These are phyloP conservation scores for Hordeum pubiflorum DNA, from an alignment of 202 grass and related monocot genomes.

Conservation along the genomic window DNA sequence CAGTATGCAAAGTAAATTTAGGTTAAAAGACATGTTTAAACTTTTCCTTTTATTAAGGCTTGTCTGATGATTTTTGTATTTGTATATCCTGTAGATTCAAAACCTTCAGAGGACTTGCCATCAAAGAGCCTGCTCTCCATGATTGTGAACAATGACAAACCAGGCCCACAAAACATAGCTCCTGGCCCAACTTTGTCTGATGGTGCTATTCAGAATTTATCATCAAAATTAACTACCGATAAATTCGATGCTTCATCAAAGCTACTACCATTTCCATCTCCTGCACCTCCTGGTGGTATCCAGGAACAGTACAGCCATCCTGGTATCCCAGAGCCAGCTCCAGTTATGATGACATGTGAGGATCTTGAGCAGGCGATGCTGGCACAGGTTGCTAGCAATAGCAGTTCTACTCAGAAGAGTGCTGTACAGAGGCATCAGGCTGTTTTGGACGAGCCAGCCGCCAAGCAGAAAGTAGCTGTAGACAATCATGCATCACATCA, in stretches of 20 bases:
- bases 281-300: constrained; percentile 38
- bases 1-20: background rate
- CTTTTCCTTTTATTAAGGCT: background rate
- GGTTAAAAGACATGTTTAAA: background rate
- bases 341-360: constrained; percentile 82
- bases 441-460: constrained; percentile 25
- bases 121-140: constrained; percentile 69
- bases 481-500: constrained; percentile 69
- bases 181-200: constrained; percentile 33
- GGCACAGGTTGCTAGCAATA: constrained; percentile 36
- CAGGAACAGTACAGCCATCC: constrained; percentile 33
- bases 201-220: constrained; percentile 32
- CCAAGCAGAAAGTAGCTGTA: constrained; percentile 32
- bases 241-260: constrained; percentile 35
- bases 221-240: constrained; percentile 19
- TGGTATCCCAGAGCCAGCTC: constrained; percentile 42
- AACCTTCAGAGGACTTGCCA: constrained; percentile 45
- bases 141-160: constrained; percentile 67
- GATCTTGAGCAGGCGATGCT: constrained; percentile 96
- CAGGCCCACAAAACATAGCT: constrained; percentile 42
- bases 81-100: constrained; percentile 48
- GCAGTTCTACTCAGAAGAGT: constrained; percentile 27
- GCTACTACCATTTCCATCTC: constrained; percentile 14
- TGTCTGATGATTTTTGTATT: constrained; percentile 13
- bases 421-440: constrained; percentile 20